phyloP scores from a whole-genome alignment of 176 grass and related monocot genomes.

The Zea luxurians region DNA sequence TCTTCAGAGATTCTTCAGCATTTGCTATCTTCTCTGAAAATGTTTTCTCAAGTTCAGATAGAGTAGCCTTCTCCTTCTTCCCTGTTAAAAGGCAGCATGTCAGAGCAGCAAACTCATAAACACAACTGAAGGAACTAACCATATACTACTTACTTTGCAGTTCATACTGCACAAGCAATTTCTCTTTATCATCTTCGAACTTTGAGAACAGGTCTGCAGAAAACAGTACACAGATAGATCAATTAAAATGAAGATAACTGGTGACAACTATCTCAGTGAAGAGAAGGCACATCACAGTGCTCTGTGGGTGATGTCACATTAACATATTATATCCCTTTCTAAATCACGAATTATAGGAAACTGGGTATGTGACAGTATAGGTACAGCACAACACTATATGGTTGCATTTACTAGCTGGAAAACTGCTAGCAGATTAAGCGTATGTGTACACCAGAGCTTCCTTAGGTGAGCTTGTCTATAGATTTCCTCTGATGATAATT shows the following conservation, averaged over 20 bases:
- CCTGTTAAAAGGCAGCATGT: conserved; percentile 42
- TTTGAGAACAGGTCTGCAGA: conserved; percentile 80
- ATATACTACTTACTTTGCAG: conserved; percentile 69
- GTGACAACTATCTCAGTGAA: neutral
- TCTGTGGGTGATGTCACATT: neutral
- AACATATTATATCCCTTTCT: neutral
- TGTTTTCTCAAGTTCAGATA: conserved; percentile 77
- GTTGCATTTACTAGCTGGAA: neutral
- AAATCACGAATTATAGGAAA: neutral
- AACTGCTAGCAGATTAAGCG: conserved; percentile 6
- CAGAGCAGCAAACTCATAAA: neutral
- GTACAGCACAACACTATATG: neutral
- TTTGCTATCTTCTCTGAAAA: conserved; percentile 66
- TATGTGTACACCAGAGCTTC: neutral
- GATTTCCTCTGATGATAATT: neutral
- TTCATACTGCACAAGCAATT: conserved; percentile 73
- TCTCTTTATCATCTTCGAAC: conserved; percentile 91
- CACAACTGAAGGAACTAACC: neutral
- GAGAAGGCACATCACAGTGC: neutral
- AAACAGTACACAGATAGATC: neutral
- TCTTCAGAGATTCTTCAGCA: conserved; percentile 82
- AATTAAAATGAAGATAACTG: neutral
- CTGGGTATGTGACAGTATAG: neutral
- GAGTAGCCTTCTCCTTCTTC: conserved; percentile 80
- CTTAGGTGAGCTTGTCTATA: neutral